Evolutionary conservation across 192 early-diverging fungal genomes (phyloP).

Genomic region (Podila horticola): DNA sequence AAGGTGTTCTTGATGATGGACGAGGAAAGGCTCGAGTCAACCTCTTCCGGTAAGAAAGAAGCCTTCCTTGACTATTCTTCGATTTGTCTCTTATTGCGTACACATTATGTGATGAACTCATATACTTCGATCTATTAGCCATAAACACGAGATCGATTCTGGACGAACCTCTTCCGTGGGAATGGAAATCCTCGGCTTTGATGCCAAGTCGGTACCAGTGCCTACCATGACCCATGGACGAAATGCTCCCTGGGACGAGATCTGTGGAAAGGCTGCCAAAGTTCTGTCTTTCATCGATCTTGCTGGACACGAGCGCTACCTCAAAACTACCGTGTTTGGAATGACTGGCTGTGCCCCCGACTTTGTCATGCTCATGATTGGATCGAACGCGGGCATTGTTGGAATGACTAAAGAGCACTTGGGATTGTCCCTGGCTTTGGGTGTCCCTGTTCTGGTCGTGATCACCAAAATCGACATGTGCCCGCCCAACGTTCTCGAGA

Average conservation of each 20-base stretch:
- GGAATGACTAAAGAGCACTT: constrained; percentile 97
- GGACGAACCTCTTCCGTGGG: constrained; percentile 92
- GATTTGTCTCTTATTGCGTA: no score
- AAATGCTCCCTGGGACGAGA: constrained; percentile 86
- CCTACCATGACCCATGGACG: constrained; percentile 61
- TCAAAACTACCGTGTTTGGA: constrained; percentile 96
- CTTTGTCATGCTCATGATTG: constrained; percentile 92
- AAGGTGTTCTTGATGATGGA: constrained; percentile 91
- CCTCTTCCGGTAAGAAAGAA: constrained; percentile 69
- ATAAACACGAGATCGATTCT: constrained; percentile 92
- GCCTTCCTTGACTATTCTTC: no score
- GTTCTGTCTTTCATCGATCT: constrained; percentile 70
- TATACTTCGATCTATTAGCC: constrained; percentile 23
- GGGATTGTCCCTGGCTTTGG: constrained; percentile 86
- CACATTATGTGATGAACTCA: no score
- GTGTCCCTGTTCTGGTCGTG: constrained; percentile 90
- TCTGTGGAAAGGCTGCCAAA: constrained; percentile 81
- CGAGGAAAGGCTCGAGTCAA: constrained; percentile 91
- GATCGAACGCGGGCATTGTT: constrained; percentile 87
- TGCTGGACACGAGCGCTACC: constrained; percentile 95
- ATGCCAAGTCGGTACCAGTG: constrained; percentile 69
- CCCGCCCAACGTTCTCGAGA: constrained; percentile 83
- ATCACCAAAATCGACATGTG: constrained; percentile 98
- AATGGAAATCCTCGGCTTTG: constrained; percentile 91
- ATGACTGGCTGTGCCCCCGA: constrained; percentile 93